Percentiles rank a stretch among this genome's conserved stretches.
These are phyloP conservation scores for Cercospora brassicicola DNA, from an alignment of 2,329 filamentous ascomycete species.

Conservation along the genomic window DNA sequence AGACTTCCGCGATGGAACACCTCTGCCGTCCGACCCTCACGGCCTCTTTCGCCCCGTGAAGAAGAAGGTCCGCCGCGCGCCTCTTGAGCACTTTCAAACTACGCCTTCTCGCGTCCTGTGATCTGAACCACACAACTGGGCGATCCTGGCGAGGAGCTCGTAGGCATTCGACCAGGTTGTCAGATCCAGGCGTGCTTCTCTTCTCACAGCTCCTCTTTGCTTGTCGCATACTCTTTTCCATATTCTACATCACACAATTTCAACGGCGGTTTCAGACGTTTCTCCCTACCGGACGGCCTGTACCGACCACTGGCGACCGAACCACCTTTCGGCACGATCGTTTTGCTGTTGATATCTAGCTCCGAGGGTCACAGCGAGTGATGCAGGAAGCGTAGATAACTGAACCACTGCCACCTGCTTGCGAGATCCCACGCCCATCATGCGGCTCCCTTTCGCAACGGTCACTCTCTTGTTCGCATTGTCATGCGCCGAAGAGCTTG, in stretches of 20 bases:
- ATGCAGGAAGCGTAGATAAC: constrained; percentile 12
- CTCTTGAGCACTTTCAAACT: neutral
- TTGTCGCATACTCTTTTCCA: constrained; percentile 2
- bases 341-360: constrained; percentile 1
- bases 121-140: constrained; percentile 14
- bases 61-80: constrained; percentile 1
- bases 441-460: constrained; percentile 10
- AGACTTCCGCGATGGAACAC: neutral
- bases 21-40: neutral
- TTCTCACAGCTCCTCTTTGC: constrained; percentile 3
- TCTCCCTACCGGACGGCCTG: constrained; percentile 2
- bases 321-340: constrained; percentile 6
- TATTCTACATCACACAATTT: neutral
- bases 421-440: neutral
- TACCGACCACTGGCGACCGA: constrained; percentile 11
- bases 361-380: neutral
- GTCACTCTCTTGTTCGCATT: constrained; percentile 12
- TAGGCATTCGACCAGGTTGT: constrained; percentile 9
- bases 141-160: constrained; percentile 5
- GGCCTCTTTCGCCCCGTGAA: neutral
- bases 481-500: constrained; percentile 14
- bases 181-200: constrained; percentile 9
- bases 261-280: neutral
- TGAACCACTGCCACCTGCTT: neutral
- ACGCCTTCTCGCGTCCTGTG: constrained; percentile 7